These are phyloP conservation scores for Hansenula anomala DNA, from an alignment of 1,139 yeast species.

Conservation along the genomic window DNA sequence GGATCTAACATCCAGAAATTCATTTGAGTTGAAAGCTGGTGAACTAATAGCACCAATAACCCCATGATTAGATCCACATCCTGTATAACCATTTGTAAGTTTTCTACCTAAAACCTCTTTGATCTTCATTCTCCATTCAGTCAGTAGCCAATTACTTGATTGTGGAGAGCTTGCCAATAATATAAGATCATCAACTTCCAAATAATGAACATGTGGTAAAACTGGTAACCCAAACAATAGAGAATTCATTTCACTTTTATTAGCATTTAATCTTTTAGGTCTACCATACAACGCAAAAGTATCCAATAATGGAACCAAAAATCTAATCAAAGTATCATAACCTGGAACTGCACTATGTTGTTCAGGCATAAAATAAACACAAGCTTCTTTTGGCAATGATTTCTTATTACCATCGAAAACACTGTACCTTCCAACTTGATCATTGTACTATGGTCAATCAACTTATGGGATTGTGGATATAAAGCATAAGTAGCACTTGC, in stretches of 20 bases:
- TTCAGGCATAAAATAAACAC: constrained; percentile 94
- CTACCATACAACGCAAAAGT: constrained; percentile 88
- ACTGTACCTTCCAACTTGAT: constrained; percentile 84
- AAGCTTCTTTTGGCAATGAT: constrained; percentile 65
- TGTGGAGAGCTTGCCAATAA: constrained; percentile 34
- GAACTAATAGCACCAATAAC: constrained; percentile 53
- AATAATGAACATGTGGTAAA: constrained; percentile 80
- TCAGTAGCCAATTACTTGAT: constrained; percentile 53
- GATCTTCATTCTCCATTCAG: constrained; percentile 64
- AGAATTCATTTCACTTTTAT: constrained; percentile 73
- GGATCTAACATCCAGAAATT: constrained; percentile 25
- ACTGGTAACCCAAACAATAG: constrained; percentile 89
- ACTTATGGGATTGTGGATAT: constrained; percentile 79
- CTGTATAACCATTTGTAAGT: constrained; percentile 69
- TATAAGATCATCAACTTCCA: constrained; percentile 53
- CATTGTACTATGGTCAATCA: constrained; percentile 84
- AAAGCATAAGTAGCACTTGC: constrained; percentile 83
- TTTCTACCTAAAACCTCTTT: constrained; percentile 62
- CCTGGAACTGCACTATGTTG: constrained; percentile 92
- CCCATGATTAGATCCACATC: constrained; percentile 73
- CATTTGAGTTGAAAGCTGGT: constrained; percentile 32
- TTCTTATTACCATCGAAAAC: constrained; percentile 50
- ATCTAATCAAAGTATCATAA: constrained; percentile 86
- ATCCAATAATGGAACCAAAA: constrained; percentile 79
- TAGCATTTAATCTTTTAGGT: constrained; percentile 84